phyloP scores from a whole-genome alignment of 768 basidiomycete genomes.

The Dioszegia hungarica region DNA sequence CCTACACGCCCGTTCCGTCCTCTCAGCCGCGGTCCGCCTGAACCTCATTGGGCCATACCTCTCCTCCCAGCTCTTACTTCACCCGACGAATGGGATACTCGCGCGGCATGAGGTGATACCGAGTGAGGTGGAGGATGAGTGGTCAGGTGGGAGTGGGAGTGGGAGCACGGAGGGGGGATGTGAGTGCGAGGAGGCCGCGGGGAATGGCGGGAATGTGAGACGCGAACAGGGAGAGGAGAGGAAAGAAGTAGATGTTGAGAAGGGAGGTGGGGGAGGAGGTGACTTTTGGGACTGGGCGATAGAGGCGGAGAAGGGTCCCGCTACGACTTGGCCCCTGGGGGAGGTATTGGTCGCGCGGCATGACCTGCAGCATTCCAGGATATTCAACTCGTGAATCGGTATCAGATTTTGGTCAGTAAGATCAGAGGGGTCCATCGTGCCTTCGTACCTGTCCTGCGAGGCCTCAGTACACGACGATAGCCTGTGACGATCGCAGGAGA shows the following conservation, averaged over 20 bases:
- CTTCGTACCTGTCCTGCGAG: too few species aligned
- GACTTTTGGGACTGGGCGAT: constrained; percentile 31
- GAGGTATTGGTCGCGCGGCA: constrained; percentile 86
- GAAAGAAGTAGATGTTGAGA: background rate
- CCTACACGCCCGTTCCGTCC: constrained; percentile 79
- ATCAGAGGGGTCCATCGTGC: too few species aligned
- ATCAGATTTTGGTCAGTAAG: too few species aligned
- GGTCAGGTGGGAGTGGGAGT: too few species aligned
- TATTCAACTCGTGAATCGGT: constrained; percentile 66
- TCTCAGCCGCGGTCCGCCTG: constrained; percentile 87
- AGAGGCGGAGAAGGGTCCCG: constrained; percentile 58
- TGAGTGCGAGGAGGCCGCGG: background rate
- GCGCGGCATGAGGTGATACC: constrained; percentile 52
- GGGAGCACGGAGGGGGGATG: constrained; percentile 58
- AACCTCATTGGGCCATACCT: constrained; percentile 90
- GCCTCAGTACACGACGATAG: too few species aligned
- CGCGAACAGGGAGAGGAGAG: background rate
- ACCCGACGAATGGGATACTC: constrained; percentile 65
- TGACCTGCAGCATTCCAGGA: constrained; percentile 89
- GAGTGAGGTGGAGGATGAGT: constrained; percentile 18
- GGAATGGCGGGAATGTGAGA: background rate
- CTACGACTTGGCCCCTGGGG: constrained; percentile 91
- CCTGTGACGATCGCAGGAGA: too few species aligned
- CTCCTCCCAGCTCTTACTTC: constrained; percentile 79
- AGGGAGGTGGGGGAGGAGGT: too few species aligned